These are phyloP conservation scores for Phycomyces nitens DNA, from an alignment of 192 early-diverging fungal species.

Conservation along the genomic window DNA sequence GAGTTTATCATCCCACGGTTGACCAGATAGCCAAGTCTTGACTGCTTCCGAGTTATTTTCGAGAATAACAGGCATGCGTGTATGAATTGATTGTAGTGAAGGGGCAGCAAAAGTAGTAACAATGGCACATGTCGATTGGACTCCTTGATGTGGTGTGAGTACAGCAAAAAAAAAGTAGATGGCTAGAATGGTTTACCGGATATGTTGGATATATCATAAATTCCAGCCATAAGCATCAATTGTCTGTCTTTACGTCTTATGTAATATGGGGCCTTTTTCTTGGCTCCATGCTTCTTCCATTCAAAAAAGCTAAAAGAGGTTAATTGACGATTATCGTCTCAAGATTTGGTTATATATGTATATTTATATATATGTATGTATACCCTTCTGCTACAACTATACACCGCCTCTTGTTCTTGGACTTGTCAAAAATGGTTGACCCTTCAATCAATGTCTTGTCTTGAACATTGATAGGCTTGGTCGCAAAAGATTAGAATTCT, in stretches of 20 bases:
- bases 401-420: conserved; percentile 48
- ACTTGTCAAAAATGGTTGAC: conserved; percentile 46
- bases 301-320: conserved; percentile 46
- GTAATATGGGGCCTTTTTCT: conserved; percentile 46
- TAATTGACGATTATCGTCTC: not conserved
- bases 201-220: conserved; percentile 42
- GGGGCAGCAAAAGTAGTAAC: conserved; percentile 47
- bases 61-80: conserved; percentile 58
- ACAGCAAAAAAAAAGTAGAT: no score
- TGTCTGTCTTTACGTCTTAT: conserved; percentile 43
- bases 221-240: conserved; percentile 47
- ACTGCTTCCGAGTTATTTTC: conserved; percentile 39
- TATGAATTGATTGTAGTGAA: conserved; percentile 46
- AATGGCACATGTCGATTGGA: conserved; percentile 45
- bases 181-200: conserved; percentile 18
- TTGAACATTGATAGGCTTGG: conserved; percentile 51
- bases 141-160: conserved; percentile 9
- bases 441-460: conserved; percentile 46
- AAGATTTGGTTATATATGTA: not conserved
- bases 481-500: conserved; percentile 10
- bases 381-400: conserved; percentile 54
- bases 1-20: conserved; percentile 35
- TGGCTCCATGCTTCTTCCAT: conserved; percentile 40
- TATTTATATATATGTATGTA: not conserved
- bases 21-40: conserved; percentile 45